Evolutionary conservation across 495 filamentous ascomycete species (phyloP), one percentile per base, ranked within the genome.

Genomic region (Podospora fimiseda): DNA sequence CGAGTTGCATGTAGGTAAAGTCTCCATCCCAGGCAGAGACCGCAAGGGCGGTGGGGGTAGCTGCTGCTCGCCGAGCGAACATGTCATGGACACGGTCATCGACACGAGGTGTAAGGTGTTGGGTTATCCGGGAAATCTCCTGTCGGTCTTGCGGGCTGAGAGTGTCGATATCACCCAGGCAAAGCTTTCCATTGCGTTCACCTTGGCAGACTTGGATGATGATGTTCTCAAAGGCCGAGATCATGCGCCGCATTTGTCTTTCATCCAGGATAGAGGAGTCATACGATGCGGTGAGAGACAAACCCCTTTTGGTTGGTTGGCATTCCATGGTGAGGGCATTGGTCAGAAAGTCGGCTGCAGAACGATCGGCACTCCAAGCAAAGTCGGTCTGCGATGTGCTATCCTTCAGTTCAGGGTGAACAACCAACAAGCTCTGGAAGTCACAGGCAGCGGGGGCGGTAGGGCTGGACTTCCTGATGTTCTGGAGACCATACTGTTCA

Each of bases 41-140:
- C 75, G 76, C 75, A 50, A 74, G 8, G 79, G 71, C 9, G 79
- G 59, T 8, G 80, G 70, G 9, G 76, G 76, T 53, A 79, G 68
- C 52, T 81, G 80, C 67, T 83, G 77, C 4, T 71, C 70, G 18
- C 78, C 75, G 53, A 77, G 80, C 27, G 74, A 76, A 54, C 81
- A 84, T 7, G 77, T 46, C 77, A 11, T 33, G 27, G 27, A 33
- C 27, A 11, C 27, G 27, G 27, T 33, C 27, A 11, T 33, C 27
- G 11, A 33, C 27, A 11, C 27, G 38, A 4, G 48, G 33, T 0
- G 48, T 20, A 9, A 51, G 48, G 21, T 23, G 21, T 23, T 41
- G 23, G 20, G 37, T 51, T 19, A 51, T 51, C 2, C 15, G 5
- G 13, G 48, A 37, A 14, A 51, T 23, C 38, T 51, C 48, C 2